Evolutionary conservation across 2,329 filamentous ascomycete species (phyloP), one percentile per base, ranked within the genome.

Genomic region (Colletotrichum sp.): DNA sequence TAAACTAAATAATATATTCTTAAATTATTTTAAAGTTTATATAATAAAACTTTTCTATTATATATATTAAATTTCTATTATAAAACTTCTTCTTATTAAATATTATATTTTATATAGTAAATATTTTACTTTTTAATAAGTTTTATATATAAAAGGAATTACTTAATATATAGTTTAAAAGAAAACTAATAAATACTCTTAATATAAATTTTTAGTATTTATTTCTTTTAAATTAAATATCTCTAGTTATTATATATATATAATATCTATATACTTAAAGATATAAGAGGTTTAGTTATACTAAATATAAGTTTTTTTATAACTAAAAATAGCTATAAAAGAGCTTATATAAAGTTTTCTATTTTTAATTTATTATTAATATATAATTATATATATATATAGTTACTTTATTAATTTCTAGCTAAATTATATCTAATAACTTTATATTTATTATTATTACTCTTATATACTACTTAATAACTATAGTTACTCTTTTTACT

Each of bases 121-220:
- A 34, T 7, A 34, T 2, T 15, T 34, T 7, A 34, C 12, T 34
- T 15, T 34, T 34, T 34, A 34, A 0, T 34, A 34, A 3, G 6
- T 34, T 34, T 1, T 34, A 15, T 34, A 15, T 34, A 34, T 34
- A 15, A 2, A 34, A 34, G 3, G 1, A 6, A 34, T 34, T 34
- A 34, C 12, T 13, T 34, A 34, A 34, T 34, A 34, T 13, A 34
- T 34, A 34, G 12, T 2, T 34, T 34, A 34, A 13, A 12, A 32
- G 9, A 32, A 32, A 32, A 1, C 30, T 32, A 32, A 32, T 32
- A 32, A 12, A 32, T 13, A 6, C 32, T 13, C 2, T 34, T 34
- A 34, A 1, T 0, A 1, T 34, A 34, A 34, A 1, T 6, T 13
- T 34, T 0, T 13, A 34, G 1, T 13, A 6, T 34, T 34, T 32